Base-by-base conservation (phyloP, 495 filamentous ascomycete species). In the Penicillium riverlandense region DNA sequence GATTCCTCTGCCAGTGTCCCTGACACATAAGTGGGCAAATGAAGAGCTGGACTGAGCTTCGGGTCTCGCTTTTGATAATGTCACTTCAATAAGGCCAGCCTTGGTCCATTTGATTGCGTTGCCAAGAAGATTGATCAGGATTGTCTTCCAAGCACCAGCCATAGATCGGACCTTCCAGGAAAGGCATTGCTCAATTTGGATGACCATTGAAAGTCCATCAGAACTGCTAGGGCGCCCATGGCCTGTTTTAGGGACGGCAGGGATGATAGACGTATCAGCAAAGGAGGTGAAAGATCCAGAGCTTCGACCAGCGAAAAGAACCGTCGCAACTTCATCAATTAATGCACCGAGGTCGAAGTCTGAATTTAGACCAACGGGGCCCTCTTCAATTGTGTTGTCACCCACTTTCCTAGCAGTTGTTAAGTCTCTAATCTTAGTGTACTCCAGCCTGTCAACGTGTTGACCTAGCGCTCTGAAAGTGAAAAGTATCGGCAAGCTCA, bases 41-140 rank as follows among this genome's bases (percentile, higher is more conserved):
- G 43, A 43, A 1, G 38, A 38, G 38, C 47, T 40, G n/a, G 49
- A 10, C 5, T 56, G 30, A n/a, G 50, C 27, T 13, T 38, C 36
- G 14, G 16, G 15, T 22, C 15, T 9, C 11, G 14, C 30, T 11
- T 58, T 35, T 59, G 67, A 40, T 16, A 85, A 59, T 0, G 59
- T 67, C 10, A 86, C 62, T 37, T 75, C 70, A 35, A 88, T 78
- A 47, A 67, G 76, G 6, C 85, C 85, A 0, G 63, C 52, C 13
- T 54, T 52, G 6, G 80, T 86, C 49, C 82, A 88, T 48, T 90
- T 90, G 37, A 88, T 63, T 0, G 85, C 76, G 53, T 90, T 90
- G 10, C 84, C 81, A 32, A 85, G 72, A 1, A 88, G 54, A 51
- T 90, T 88, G 78, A 86, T 82, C 22, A 88, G 69, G 11, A 87